Base-by-base conservation (phyloP, 2,329 filamentous ascomycete genomes). In the Diaporthe vaccinii region DNA sequence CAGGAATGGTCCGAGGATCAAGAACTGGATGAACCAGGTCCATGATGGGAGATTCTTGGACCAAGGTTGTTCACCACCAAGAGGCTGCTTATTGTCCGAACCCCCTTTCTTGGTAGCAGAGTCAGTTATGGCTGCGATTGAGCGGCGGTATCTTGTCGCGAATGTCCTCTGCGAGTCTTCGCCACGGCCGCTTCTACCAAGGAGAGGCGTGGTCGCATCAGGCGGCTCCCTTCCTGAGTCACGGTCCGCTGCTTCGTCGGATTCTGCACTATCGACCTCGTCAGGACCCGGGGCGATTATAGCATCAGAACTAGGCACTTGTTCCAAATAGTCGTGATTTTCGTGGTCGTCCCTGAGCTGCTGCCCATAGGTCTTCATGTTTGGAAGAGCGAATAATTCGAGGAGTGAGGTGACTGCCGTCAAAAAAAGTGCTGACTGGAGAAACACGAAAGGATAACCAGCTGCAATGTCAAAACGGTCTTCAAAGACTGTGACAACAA, bases 1-100 rank as follows among this genome's bases (percentile, higher is more conserved):
- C 65, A 93, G 91, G 71, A 98, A 90, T 0, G 96, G 95, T 0
- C 91, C 94, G 14, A 97, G 86, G 22, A 98, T 82, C 4, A 98
- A 86, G 78, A 98, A 93, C 80, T 99, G 96, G 25, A 98, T 79
- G 57, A 97, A 84, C 97, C 97, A 99, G 25, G 94, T 92, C 93
- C 94, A 98, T 59, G 89, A 91, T 1, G 95, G 95, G 72, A 98
- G 85, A 51, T 89, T 89, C 5, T 90, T 90, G 70, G 95, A 98
- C 97, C 97, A 99, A 20, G 89, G 86, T 83, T 98, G 97, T 82
- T 98, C 97, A 72, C 91, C 86, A 17, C 90, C 90, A 80, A 93
- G 95, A 0, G 88, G 84, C 73, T 85, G 79, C 2, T 82, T 75
- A 74, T 74, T 78, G 77, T 76, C 77, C 41, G 76, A n/a, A 2